Conservation (phyloP, 2,329 filamentous ascomycete genomes). For the Calycina herbarum region DNA sequence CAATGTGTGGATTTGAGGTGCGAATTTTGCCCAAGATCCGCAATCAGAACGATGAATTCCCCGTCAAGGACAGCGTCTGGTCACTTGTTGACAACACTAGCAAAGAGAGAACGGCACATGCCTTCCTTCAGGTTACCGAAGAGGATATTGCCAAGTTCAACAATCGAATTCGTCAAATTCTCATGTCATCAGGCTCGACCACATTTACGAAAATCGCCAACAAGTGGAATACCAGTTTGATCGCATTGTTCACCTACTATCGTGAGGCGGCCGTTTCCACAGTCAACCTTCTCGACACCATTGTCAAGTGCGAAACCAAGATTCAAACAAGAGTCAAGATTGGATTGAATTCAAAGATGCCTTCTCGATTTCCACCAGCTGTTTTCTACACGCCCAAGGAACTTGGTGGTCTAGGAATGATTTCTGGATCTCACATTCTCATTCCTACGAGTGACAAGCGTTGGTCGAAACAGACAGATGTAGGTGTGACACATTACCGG, state of each 20-base stretch:
- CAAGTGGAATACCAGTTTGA: slow-evolving; percentile 98
- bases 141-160: slow-evolving; percentile 99
- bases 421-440: slow-evolving; percentile 95
- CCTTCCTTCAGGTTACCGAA: slow-evolving; percentile 95
- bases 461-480: slow-evolving; percentile 97
- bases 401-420: slow-evolving; percentile 95
- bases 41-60: slow-evolving; percentile 94
- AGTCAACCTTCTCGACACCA: slow-evolving; percentile 89
- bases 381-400: slow-evolving; percentile 99
- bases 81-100: slow-evolving; percentile 93
- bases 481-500: slow-evolving; percentile 93
- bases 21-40: slow-evolving; percentile 93
- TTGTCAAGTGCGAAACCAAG: slow-evolving; percentile 99
- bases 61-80: slow-evolving; percentile 97
- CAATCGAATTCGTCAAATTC: slow-evolving; percentile 95
- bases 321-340: slow-evolving; percentile 99
- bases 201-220: slow-evolving; percentile 99
- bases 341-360: slow-evolving; percentile 98
- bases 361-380: slow-evolving; percentile 93
- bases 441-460: slow-evolving; percentile 97
- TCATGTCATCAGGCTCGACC: slow-evolving; percentile 99
- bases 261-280: slow-evolving; percentile 96
- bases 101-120: slow-evolving; percentile 95
- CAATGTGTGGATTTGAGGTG: slow-evolving; percentile 97
- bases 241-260: slow-evolving; percentile 97